Conservation (phyloP, 495 filamentous ascomycete genomes). For the Bacidia gigantensis region DNA sequence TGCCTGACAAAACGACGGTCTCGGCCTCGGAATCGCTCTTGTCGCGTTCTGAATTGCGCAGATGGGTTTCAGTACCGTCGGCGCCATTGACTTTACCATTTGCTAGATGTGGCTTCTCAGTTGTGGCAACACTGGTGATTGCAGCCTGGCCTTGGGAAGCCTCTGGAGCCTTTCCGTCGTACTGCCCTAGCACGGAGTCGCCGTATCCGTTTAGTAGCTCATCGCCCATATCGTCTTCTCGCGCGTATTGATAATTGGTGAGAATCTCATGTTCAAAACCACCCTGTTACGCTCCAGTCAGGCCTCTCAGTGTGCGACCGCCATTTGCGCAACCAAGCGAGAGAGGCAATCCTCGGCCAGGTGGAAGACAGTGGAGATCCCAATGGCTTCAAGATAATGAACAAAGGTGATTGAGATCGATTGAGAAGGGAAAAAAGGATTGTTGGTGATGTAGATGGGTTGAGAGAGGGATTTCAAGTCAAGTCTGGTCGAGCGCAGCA, state of each 20-base stretch:
- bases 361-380: background rate
- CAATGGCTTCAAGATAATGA: background rate
- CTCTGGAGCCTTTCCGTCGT: background rate
- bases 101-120: background rate
- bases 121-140: background rate
- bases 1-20: constrained; percentile 63
- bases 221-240: constrained; percentile 7
- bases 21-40: constrained; percentile 67
- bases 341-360: background rate
- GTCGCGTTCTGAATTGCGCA: constrained; percentile 6
- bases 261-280: constrained; percentile 1
- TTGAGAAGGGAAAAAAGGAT: background rate
- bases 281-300: background rate
- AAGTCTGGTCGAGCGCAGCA: background rate
- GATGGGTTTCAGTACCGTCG: background rate
- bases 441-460: background rate
- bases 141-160: background rate
- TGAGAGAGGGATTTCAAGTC: background rate
- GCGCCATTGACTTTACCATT: background rate
- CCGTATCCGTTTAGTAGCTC: background rate
- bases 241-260: background rate
- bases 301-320: background rate
- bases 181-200: background rate
- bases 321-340: constrained; percentile 2
- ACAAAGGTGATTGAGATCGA: background rate